phyloP scores from a whole-genome alignment of 306 rosid species.

The Ormosia semicastrata region DNA sequence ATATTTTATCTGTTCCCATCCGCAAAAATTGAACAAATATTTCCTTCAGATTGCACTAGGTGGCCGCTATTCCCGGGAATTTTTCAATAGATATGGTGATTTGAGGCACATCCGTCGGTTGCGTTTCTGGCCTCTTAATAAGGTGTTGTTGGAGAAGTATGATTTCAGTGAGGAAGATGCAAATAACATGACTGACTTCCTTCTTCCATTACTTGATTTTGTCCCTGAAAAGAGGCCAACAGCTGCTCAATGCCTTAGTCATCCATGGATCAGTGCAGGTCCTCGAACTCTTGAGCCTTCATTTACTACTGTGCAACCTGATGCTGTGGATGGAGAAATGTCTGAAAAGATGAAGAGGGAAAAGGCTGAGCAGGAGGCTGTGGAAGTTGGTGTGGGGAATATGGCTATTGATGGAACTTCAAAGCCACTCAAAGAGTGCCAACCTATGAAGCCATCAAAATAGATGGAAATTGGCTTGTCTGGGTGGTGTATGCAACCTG shows the following conservation, averaged over 20 bases:
- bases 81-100: constrained; percentile 86
- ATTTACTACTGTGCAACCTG: constrained; percentile 27
- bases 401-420: constrained; percentile 59
- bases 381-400: constrained; percentile 64
- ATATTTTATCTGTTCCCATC: not conserved
- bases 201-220: constrained; percentile 82
- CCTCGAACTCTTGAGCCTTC: constrained; percentile 68
- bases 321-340: constrained; percentile 21
- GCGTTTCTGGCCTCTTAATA: constrained; percentile 90
- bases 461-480: not conserved
- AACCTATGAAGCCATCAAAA: constrained; percentile 18
- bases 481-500: constrained; percentile 17
- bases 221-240: constrained; percentile 91
- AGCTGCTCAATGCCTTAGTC: constrained; percentile 84
- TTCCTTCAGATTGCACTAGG: constrained; percentile 80
- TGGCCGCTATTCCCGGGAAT: constrained; percentile 98
- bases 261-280: constrained; percentile 81
- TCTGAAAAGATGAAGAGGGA: constrained; percentile 47
- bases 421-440: constrained; percentile 45
- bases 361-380: constrained; percentile 59
- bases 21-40: constrained; percentile 8
- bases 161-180: constrained; percentile 93
- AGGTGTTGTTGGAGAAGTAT: constrained; percentile 83
- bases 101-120: constrained; percentile 89
- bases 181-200: constrained; percentile 65